Evolutionary conservation across 257 asterid species (phyloP).

Genomic region (Solanum arcanum): DNA sequence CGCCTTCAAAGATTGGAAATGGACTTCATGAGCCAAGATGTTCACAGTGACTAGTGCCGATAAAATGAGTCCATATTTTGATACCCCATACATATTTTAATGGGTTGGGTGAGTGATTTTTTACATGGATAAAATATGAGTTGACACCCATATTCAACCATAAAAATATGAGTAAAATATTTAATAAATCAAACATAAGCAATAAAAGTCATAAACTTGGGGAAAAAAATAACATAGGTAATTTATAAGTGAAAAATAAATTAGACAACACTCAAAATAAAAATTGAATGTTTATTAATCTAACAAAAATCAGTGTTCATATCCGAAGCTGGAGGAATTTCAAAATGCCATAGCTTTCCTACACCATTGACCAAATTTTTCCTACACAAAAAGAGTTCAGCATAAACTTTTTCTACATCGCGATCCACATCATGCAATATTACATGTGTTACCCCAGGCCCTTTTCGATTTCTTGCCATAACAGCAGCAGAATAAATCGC

Average conservation of each 20-base stretch:
- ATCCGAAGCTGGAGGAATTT: constrained; percentile 41
- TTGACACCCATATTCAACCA: no score
- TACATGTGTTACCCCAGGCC: constrained; percentile 58
- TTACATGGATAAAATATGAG: no score
- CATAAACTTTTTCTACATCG: constrained; percentile 63
- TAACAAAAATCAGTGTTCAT: constrained; percentile 36
- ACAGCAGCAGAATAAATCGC: constrained; percentile 86
- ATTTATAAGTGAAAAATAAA: neutral
- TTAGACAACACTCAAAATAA: neutral
- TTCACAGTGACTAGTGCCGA: no score
- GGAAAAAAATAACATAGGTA: neutral
- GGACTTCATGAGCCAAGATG: no score
- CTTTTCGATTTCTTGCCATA: constrained; percentile 71
- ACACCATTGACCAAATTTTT: constrained; percentile 40
- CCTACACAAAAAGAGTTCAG: constrained; percentile 54
- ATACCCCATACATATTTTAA: no score
- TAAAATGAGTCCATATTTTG: no score
- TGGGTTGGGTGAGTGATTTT: no score
- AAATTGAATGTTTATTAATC: neutral
- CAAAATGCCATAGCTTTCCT: constrained; percentile 68
- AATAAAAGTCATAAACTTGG: neutral
- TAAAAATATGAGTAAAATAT: no score
- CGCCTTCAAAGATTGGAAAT: no score
- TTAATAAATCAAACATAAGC: neutral
- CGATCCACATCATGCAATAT: constrained; percentile 81